Base-by-base conservation (phyloP, 768 basidiomycete species). In the Hygrophorus pudorinus region DNA sequence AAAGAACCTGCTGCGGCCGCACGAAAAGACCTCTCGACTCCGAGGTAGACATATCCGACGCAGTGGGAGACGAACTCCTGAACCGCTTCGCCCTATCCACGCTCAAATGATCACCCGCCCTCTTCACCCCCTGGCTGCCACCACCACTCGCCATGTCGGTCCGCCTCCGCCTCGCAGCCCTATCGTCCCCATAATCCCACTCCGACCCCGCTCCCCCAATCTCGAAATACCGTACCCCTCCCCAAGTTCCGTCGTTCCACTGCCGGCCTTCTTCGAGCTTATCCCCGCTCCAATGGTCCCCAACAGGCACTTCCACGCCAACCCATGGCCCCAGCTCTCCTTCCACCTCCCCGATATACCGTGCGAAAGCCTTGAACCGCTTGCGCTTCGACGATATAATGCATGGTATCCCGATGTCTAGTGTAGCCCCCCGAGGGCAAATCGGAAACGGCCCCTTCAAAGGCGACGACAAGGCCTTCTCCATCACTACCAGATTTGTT, bases 381-480 rank as follows among this genome's bases (percentile, higher is more conserved):
- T 82, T 81, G 30, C 84, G 74, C 57, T 86, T 85, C 33, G 81
- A 83, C 2, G 85, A 76, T 50, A 92, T 84, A 58, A 92, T 89
- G 64, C 90, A 92, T 0, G 90, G 87, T 28, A 92, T 92, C 7
- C 89, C 89, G 20, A 91, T 79, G 29, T 86, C 82, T 29, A 93
- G 75, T 9, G 79, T 85, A 2, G 81, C 78, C 1, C 89, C 88
- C 14, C 66, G 66, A 9, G 78, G 75, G 4, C 57, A 30, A 2
- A 41, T 24, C 4, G 49, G 40, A 2, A 50, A 40, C 7, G 49
- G 48, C 2, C 52, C 63, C 3, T 49, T 49, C 13, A 21, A n/a
- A 24, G 38, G 29, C 11, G n/a, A n/a, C n/a, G n/a, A n/a, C n/a
- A n/a, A n/a, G n/a, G 21, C 11, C 41, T 31, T 39, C 37, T 24